Conservation (phyloP, 1,284 basidiomycete species). For the Phlebopus sp. region DNA sequence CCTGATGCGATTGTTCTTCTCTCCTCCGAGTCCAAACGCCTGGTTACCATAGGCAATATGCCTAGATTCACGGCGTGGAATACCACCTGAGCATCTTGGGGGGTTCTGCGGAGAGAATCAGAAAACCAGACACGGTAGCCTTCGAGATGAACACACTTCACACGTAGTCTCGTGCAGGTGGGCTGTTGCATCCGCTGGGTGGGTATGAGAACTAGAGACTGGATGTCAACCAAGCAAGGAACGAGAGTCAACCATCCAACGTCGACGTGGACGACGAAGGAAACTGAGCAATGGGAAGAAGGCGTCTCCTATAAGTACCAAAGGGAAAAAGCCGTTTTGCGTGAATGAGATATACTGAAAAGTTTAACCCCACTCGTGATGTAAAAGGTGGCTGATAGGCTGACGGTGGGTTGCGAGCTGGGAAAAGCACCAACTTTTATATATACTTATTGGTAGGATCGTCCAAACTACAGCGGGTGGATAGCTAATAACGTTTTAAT, state of each 20-base stretch:
- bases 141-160: constrained; percentile 24
- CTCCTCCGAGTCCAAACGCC: constrained; percentile 73
- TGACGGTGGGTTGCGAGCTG: constrained; percentile 31
- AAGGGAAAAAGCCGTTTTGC: constrained; percentile 17
- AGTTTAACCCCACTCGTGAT: constrained; percentile 22
- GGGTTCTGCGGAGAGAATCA: constrained; percentile 43
- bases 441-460: constrained; percentile 27
- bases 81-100: constrained; percentile 69
- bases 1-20: constrained; percentile 60
- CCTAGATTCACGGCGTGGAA: constrained; percentile 68
- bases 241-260: constrained; percentile 22
- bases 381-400: constrained; percentile 31
- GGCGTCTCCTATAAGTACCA: constrained; percentile 32
- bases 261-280: constrained; percentile 17
- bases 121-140: constrained; percentile 41
- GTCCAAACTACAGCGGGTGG: constrained; percentile 15
- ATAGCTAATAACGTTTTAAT: constrained; percentile 33
- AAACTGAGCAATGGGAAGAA: constrained; percentile 11
- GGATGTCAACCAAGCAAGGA: constrained; percentile 22
- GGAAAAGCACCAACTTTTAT: constrained; percentile 25
- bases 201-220: constrained; percentile 6
- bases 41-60: constrained; percentile 65
- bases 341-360: constrained; percentile 26
- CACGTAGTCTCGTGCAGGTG: constrained; percentile 41
- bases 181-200: constrained; percentile 40